A percentile compares a stretch with the other conserved stretches of the same genome.
Evolutionary conservation across 2,329 filamentous ascomycete genomes (phyloP).

Genomic region (Westerdykella sp.): DNA sequence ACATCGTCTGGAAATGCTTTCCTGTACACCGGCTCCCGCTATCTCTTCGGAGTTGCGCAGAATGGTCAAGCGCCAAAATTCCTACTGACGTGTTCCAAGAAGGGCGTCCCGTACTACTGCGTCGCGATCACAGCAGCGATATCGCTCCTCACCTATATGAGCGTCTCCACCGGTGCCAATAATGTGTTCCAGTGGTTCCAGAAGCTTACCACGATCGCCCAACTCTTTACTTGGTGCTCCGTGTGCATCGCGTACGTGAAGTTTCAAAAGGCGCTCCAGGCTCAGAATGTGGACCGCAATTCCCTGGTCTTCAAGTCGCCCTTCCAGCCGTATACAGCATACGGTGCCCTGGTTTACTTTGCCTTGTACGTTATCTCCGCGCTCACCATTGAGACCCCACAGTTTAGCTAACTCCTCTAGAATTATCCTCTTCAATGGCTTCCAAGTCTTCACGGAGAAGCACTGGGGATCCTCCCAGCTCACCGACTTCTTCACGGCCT

Average conservation of each 20-base stretch:
- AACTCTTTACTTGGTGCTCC: slow-evolving; percentile 51
- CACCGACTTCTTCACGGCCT: slow-evolving; percentile 47
- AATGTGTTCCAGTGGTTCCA: slow-evolving; percentile 62
- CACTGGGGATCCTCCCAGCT: slow-evolving; percentile 35
- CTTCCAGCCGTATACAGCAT: slow-evolving; percentile 52
- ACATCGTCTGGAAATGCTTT: slow-evolving; percentile 65
- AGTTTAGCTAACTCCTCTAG: slow-evolving; percentile 5
- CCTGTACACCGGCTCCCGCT: slow-evolving; percentile 51
- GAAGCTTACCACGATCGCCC: slow-evolving; percentile 58
- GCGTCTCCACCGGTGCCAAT: slow-evolving; percentile 41
- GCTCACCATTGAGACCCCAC: background rate
- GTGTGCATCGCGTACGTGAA: slow-evolving; percentile 53
- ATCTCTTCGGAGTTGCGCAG: slow-evolving; percentile 46
- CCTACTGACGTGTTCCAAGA: slow-evolving; percentile 45
- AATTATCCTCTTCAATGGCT: slow-evolving; percentile 61
- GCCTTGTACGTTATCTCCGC: slow-evolving; percentile 38
- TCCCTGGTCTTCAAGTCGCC: slow-evolving; percentile 45
- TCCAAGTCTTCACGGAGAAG: slow-evolving; percentile 50
- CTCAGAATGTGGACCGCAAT: slow-evolving; percentile 52
- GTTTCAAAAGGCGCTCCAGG: slow-evolving; percentile 44
- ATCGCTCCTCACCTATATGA: slow-evolving; percentile 46
- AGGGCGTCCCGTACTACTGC: slow-evolving; percentile 39
- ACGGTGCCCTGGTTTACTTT: slow-evolving; percentile 52
- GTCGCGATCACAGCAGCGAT: slow-evolving; percentile 37
- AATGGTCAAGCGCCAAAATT: slow-evolving; percentile 49